phyloP scores from a whole-genome alignment of 768 basidiomycete species.

The Clavaria fumosa region DNA sequence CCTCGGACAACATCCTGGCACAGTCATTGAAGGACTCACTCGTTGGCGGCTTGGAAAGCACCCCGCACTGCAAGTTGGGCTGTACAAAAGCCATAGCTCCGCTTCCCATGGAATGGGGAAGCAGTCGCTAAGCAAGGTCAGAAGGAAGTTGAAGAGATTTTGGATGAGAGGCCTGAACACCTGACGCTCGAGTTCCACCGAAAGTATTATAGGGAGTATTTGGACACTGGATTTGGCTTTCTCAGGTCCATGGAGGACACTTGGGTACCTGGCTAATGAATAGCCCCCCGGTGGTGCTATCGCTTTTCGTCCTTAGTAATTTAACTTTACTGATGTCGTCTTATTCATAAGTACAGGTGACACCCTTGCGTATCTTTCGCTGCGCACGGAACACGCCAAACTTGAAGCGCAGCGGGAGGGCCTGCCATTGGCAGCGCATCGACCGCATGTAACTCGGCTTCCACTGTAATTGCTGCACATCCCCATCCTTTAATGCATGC shows the following conservation, averaged over 20 bases:
- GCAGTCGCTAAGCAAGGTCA: not conserved
- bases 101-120: not conserved
- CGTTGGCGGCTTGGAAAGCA: not conserved
- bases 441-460: constrained; percentile 45
- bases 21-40: not conserved
- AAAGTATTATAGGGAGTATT: constrained; percentile 2
- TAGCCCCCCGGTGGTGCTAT: too few relatives aligned
- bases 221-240: not conserved
- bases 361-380: constrained; percentile 13
- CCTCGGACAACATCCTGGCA: not conserved
- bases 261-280: too few relatives aligned
- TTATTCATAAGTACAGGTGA: too few relatives aligned
- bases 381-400: constrained; percentile 41
- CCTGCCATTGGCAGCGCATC: constrained; percentile 46
- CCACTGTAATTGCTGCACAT: too few relatives aligned
- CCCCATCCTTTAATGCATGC: too few relatives aligned
- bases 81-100: not conserved
- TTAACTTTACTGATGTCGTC: too few relatives aligned
- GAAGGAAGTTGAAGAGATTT: not conserved
- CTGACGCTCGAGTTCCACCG: constrained; percentile 1
- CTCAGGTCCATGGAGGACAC: constrained; percentile 1
- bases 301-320: too few relatives aligned
- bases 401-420: constrained; percentile 35
- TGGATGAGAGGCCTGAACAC: not conserved
- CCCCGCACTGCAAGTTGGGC: not conserved